Percentiles rank a stretch among this genome's conserved stretches.
Conservation (phyloP, 73 alveolate species). For the Paramecium sexaurelia region DNA sequence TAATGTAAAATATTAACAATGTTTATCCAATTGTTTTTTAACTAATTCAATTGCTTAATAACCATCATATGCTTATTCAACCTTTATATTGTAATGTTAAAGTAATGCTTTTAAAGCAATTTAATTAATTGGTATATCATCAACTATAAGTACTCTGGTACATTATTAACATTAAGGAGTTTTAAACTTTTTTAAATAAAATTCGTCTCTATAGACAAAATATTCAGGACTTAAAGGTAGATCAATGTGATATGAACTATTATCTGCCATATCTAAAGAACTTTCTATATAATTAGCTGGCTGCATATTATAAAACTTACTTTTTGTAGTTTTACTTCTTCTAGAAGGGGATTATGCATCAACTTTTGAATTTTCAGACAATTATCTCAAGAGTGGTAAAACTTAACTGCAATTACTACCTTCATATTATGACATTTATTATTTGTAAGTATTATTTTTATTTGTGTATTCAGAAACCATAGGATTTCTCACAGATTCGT, state of each 20-base stretch:
- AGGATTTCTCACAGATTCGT: constrained; percentile 32
- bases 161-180: not conserved
- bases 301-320: not conserved
- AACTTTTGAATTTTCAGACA: not conserved
- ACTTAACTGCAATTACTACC: not conserved
- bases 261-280: not conserved
- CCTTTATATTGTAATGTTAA: not conserved
- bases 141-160: constrained; percentile 10
- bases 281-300: not conserved
- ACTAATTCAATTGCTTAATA: constrained; percentile 11
- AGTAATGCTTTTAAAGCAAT: constrained; percentile 8
- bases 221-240: not conserved
- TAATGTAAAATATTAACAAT: constrained; percentile 1
- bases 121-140: constrained; percentile 35
- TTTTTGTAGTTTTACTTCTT: not conserved
- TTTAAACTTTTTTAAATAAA: not conserved
- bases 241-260: not conserved
- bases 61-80: constrained; percentile 46
- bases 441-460: not conserved
- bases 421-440: not conserved
- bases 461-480: constrained; percentile 24
- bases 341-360: not conserved
- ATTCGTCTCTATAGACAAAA: not conserved
- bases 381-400: constrained; percentile 3
- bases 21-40: not conserved